Conservation (phyloP, 305 asterid genomes). For the Petunia hybrid region DNA sequence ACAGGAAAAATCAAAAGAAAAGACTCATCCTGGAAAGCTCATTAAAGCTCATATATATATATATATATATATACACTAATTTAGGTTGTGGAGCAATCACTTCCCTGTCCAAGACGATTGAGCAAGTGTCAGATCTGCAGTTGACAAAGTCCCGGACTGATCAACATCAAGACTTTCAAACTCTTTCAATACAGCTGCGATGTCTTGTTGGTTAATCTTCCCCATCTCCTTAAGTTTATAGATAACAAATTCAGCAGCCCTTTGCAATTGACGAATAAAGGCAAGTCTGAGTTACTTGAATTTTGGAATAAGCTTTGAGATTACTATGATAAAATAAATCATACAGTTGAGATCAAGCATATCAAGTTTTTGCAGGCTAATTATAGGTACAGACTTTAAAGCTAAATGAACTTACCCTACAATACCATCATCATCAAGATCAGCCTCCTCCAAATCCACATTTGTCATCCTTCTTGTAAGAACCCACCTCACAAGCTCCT, state of each 20-base stretch:
- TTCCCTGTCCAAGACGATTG: constrained; percentile 49
- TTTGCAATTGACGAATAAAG: constrained; percentile 37
- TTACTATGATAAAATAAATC: constrained; percentile 7
- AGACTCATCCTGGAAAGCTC: not conserved
- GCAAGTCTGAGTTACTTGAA: constrained; percentile 25
- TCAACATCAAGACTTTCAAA: constrained; percentile 86
- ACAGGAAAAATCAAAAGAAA: not conserved
- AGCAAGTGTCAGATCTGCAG: constrained; percentile 60
- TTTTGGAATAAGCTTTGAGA: not conserved
- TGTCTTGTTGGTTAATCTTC: constrained; percentile 75
- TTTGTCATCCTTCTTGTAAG: constrained; percentile 68
- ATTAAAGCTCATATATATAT: not conserved
- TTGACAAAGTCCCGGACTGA: constrained; percentile 85
- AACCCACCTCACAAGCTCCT: constrained; percentile 55
- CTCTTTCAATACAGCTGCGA: constrained; percentile 61
- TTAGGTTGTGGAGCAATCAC: constrained; percentile 31
- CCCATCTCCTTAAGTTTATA: constrained; percentile 93
- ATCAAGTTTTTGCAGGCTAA: not conserved
- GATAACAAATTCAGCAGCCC: constrained; percentile 77
- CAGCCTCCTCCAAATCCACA: constrained; percentile 89
- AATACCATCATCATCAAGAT: constrained; percentile 71
- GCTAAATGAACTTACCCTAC: constrained; percentile 62
- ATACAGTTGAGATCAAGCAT: not conserved
- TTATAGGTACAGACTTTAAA: constrained; percentile 5
- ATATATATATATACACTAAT: not conserved